A percentile compares a stretch with the other conserved stretches of the same genome.
These are phyloP conservation scores for Saccharomycopsis sp. DNA, from an alignment of 805 yeast genomes.

Conservation along the genomic window DNA sequence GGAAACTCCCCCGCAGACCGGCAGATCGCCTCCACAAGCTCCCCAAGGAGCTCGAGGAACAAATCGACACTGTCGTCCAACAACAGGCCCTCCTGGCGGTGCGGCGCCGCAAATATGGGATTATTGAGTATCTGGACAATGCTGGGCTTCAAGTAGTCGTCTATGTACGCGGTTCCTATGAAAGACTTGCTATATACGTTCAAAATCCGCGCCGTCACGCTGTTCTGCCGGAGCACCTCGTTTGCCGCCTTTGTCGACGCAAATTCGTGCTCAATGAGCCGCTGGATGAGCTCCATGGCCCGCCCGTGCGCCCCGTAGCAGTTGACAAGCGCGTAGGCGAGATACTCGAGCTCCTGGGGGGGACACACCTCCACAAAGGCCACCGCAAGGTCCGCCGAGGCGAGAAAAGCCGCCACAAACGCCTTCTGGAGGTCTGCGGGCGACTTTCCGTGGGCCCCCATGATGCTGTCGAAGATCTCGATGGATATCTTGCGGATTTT, in stretches of 20 bases:
- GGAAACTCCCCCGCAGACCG: constrained; percentile 56
- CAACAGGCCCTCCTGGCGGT: constrained; percentile 30
- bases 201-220: constrained; percentile 71
- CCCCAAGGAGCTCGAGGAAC: constrained; percentile 49
- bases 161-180: constrained; percentile 27
- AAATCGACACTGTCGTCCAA: constrained; percentile 37
- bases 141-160: neutral
- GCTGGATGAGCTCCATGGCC: constrained; percentile 5
- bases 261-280: constrained; percentile 20
- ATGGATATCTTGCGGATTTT: constrained; percentile 65
- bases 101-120: neutral
- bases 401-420: neutral
- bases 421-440: neutral
- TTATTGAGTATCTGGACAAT: neutral
- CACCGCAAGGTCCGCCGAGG: constrained; percentile 39
- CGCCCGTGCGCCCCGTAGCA: constrained; percentile 4
- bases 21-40: constrained; percentile 52
- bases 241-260: constrained; percentile 5
- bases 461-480: constrained; percentile 65
- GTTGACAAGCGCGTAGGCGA: constrained; percentile 12
- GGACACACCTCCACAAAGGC: constrained; percentile 26
- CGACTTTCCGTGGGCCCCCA: constrained; percentile 16
- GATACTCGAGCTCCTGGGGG: constrained; percentile 6
- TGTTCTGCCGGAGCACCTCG: constrained; percentile 67
- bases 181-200: constrained; percentile 64